Base-by-base conservation (phyloP, 805 yeast genomes). In the Zygoascus tannicola region DNA sequence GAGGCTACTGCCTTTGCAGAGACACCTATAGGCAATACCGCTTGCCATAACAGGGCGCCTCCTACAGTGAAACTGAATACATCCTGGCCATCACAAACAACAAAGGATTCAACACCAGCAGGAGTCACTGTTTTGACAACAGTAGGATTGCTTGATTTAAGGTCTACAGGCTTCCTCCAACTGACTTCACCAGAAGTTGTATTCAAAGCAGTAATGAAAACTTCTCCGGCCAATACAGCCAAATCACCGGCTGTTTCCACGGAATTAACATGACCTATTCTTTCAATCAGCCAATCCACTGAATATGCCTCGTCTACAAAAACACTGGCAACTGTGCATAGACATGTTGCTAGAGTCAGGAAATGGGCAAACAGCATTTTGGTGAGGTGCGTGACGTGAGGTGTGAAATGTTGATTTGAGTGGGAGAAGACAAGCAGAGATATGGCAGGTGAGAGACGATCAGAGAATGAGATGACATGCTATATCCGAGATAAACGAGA, bases 291-390 rank as follows among this genome's bases (percentile, higher is more conserved):
- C 65, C 66, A 62, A 49, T 64, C 68, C 8, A 57, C 53, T 2
- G 35, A 35, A 38, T 47, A 57, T 4, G 62, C 66, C 35, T 62
- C 66, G 36, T 63, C 67, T 3, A 51, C 47, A 43, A 50, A 64
- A 21, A 63, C 64, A 2, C 30, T 12, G 12, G 65, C 65, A 5
- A 32, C n/a, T 5, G 32, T 23, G 21, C 12, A 10, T 7, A 21
- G 8, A 32, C 21, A 22, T n/a, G 20, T 15, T 23, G 40, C 32
- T 12, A 37, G 32, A 7, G 30, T 12, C 4, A 37, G 22, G 32
- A 4, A 14, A 5, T 21, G 7, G 19, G 15, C 15, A 10, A 37
- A 26, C 21, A 35, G 16, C 44, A 41, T 20, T 15, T 41, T 15
- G 40, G 40, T 37, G 16, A 32, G 10, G 39, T 4, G n/a, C n/a